A percentile compares a stretch with the other conserved stretches of the same genome.
phyloP scores from a whole-genome alignment of 257 asterid genomes.

The Gynochthodes officinalis region DNA sequence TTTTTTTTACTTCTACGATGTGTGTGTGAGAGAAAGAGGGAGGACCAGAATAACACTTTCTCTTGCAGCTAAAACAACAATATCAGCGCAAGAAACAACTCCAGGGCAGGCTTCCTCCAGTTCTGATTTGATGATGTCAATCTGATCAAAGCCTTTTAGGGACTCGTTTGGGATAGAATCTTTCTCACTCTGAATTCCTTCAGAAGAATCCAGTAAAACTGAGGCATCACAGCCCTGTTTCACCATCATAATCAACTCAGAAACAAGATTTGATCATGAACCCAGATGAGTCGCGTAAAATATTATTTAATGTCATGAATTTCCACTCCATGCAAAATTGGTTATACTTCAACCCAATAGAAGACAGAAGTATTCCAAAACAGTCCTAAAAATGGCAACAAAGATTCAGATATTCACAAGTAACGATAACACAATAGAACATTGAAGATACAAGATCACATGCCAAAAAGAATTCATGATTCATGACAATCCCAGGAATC shows the following conservation, averaged over 20 bases:
- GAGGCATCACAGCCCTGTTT: conserved; percentile 85
- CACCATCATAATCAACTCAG: neutral
- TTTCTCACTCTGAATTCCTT: conserved; percentile 51
- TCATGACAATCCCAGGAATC: neutral
- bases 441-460: neutral
- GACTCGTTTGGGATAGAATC: conserved; percentile 49
- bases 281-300: neutral
- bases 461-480: neutral
- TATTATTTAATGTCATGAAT: neutral
- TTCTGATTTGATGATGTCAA: conserved; percentile 52
- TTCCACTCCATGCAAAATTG: neutral
- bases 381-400: neutral
- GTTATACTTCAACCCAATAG: neutral
- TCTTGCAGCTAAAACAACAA: conserved; percentile 71
- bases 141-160: conserved; percentile 46
- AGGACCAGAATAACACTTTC: conserved; percentile 64
- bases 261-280: neutral
- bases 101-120: conserved; percentile 67
- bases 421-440: neutral
- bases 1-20: neutral
- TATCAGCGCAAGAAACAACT: conserved; percentile 79
- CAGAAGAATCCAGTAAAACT: conserved; percentile 52
- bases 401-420: neutral
- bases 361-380: neutral
- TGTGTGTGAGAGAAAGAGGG: neutral